Conservation (phyloP, 306 rosid genomes). For the Malus orientalis region DNA sequence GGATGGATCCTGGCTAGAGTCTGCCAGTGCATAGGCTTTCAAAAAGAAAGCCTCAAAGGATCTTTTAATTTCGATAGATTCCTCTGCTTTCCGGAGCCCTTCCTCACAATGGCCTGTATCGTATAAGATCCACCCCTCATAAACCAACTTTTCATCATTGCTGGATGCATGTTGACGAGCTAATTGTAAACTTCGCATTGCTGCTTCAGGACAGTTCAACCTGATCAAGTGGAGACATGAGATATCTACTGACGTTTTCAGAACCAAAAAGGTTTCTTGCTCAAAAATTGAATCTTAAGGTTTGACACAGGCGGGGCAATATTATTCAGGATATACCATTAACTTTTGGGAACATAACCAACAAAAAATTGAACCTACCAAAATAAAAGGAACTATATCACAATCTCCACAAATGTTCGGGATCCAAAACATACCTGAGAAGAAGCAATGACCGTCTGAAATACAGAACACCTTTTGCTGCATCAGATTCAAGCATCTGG, state of each 20-base stretch:
- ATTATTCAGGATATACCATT: not conserved
- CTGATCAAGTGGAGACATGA: conserved; percentile 36
- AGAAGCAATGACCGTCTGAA: conserved; percentile 96
- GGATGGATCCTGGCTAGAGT: conserved; percentile 66
- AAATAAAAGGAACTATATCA: conserved; percentile 2
- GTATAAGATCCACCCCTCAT: conserved; percentile 90
- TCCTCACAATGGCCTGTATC: conserved; percentile 90
- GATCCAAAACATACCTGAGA: conserved; percentile 50
- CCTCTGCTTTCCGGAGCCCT: conserved; percentile 86
- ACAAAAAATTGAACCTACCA: not conserved
- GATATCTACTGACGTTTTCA: conserved; percentile 5
- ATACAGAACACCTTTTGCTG: conserved; percentile 74
- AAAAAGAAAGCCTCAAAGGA: conserved; percentile 91
- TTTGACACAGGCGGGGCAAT: not conserved
- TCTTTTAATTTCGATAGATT: conserved; percentile 70
- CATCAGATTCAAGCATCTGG: conserved; percentile 94
- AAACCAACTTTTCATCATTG: conserved; percentile 73
- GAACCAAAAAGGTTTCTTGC: not conserved
- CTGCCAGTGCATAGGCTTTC: conserved; percentile 90
- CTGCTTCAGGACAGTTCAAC: conserved; percentile 85
- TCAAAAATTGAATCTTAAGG: not conserved
- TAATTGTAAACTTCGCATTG: conserved; percentile 83
- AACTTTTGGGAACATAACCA: not conserved
- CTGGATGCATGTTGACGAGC: conserved; percentile 85
- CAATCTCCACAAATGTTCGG: not conserved